Evolutionary conservation across 2,329 filamentous ascomycete genomes (phyloP), one percentile per base, ranked within the genome.

Genomic region (Penicillium sp.): DNA sequence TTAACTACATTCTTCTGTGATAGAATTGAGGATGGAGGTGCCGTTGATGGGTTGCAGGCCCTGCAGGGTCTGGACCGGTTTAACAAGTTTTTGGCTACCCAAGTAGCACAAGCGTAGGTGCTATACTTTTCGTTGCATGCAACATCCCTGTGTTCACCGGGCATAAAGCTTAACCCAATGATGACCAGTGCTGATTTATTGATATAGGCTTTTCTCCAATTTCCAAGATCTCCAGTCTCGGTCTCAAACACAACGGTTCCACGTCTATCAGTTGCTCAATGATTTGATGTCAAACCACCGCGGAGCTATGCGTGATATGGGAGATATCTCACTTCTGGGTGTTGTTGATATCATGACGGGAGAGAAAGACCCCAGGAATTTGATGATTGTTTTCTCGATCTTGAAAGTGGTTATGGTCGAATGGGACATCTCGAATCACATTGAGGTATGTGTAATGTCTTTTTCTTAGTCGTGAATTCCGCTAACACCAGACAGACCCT

Each of bases 371-470:
- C 86, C 86, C 0, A 79, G 87, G 29, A 89, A 89, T 66, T 73
- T 89, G 29, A 89, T 89, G 87, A 78, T 89, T 48, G 82, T 88
- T 2, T 89, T 89, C 65, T 88, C 86, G 0, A 82, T 88, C 57
- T 70, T 88, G 29, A 84, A 82, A 65, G 86, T 87, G 15, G 79
- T 87, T 2, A 87, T 88, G 80, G 79, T 86, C 7, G 86, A 89
- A 69, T 89, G 87, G 85, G 82, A 84, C 62, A 82, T 88, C 57
- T 78, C 80, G 4, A 78, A 79, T 39, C 79, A 87, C 69, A 82
- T 81, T 21, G 84, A 87, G 75, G 82, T 83, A 73, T 51, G 61
- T 34, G 19, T 27, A 23, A 15, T 11, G 29, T 11, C 11, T 8
- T 31, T 5, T 11, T 29, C 5, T 1, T 31, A 31, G 29, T 31